Percentiles rank a stretch among this genome's conserved stretches.
Evolutionary conservation across 495 filamentous ascomycete genomes (phyloP).

Genomic region (Aspergillus saccharolyticus): DNA sequence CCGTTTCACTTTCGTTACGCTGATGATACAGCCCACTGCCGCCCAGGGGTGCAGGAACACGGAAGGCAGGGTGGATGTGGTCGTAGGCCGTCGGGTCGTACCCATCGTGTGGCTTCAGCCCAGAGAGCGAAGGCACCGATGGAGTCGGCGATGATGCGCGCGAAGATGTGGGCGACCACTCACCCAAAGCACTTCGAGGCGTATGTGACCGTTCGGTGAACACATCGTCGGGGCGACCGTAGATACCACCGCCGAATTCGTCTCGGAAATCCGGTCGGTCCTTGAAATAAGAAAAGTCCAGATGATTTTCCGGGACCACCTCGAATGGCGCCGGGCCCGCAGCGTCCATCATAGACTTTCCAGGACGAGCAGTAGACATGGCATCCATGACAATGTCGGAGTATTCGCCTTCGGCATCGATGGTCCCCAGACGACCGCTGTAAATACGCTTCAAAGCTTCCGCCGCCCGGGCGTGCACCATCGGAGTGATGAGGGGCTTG

Average conservation of each 20-base stretch:
- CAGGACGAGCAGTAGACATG: conserved; percentile 72
- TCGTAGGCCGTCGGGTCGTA: conserved; percentile 24
- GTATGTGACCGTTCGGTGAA: conserved; percentile 62
- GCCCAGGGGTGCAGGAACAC: conserved; percentile 20
- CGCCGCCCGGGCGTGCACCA: conserved; percentile 89
- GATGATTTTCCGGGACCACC: conserved; percentile 80
- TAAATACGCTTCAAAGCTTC: conserved; percentile 78
- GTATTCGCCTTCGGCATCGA: conserved; percentile 59
- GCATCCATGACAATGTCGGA: conserved; percentile 71
- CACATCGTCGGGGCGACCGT: conserved; percentile 60
- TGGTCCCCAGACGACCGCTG: conserved; percentile 64
- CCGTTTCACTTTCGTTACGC: conserved; percentile 42
- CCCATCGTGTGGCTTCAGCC: conserved; percentile 24
- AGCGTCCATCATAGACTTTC: conserved; percentile 50
- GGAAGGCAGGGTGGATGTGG: conserved; percentile 36
- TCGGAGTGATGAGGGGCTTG: conserved; percentile 83
- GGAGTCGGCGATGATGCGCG: conserved; percentile 45
- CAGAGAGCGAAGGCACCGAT: conserved; percentile 29
- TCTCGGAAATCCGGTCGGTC: conserved; percentile 81
- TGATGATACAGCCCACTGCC: conserved; percentile 29
- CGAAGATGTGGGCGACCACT: conserved; percentile 39
- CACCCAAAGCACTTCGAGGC: conserved; percentile 49
- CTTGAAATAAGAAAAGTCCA: conserved; percentile 92
- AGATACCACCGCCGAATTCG: conserved; percentile 78
- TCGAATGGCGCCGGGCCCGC: conserved; percentile 60